These are phyloP conservation scores for Kregervanrija delftensis DNA, from an alignment of 805 yeast species.

Conservation along the genomic window DNA sequence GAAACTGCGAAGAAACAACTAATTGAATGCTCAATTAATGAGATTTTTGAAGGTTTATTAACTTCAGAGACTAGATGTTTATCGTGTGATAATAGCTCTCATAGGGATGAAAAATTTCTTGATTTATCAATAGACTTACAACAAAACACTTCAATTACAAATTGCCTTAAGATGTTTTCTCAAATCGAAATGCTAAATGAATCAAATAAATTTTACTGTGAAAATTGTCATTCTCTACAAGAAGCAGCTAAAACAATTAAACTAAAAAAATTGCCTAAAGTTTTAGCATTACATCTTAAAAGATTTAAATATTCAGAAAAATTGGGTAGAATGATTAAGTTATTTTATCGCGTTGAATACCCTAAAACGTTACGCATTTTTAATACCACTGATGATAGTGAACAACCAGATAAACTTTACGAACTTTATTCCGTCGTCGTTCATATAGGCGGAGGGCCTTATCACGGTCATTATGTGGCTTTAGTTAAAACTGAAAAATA, in stretches of 20 bases:
- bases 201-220: constrained; percentile 89
- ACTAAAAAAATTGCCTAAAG: constrained; percentile 67
- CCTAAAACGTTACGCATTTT: constrained; percentile 67
- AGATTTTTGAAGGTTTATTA: constrained; percentile 75
- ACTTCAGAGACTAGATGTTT: constrained; percentile 87
- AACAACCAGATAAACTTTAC: constrained; percentile 52
- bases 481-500: constrained; percentile 68
- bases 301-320: constrained; percentile 88
- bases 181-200: constrained; percentile 81
- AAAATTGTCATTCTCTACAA: constrained; percentile 80
- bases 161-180: constrained; percentile 74
- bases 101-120: constrained; percentile 78
- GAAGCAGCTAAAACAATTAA: constrained; percentile 91
- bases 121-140: constrained; percentile 84
- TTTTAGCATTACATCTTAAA: constrained; percentile 79
- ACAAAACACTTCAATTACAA: constrained; percentile 65
- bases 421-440: constrained; percentile 84
- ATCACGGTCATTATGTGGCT: constrained; percentile 93
- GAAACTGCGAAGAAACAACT: constrained; percentile 42
- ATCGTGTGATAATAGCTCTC: constrained; percentile 76
- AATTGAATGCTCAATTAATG: constrained; percentile 28
- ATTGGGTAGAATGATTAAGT: constrained; percentile 72
- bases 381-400: constrained; percentile 54
- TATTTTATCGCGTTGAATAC: constrained; percentile 79
- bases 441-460: constrained; percentile 96